Conservation (phyloP, 371 early-diverging fungal genomes). For the Lichtheimia hyalospora region DNA sequence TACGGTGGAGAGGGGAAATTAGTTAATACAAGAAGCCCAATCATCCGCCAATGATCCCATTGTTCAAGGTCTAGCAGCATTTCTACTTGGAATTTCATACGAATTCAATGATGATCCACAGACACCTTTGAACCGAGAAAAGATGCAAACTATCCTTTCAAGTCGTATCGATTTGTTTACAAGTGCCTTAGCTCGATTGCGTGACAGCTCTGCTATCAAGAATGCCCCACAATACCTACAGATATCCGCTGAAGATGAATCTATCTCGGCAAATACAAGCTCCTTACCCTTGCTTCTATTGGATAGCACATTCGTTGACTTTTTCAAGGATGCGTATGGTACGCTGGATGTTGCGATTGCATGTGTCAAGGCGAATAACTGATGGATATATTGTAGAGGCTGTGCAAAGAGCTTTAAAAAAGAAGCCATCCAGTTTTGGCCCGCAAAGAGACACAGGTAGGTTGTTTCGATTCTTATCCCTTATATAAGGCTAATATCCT, state of each 20-base stretch:
- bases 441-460: neutral
- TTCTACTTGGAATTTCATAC: slow-evolving; percentile 81
- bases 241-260: slow-evolving; percentile 51
- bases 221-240: slow-evolving; percentile 64
- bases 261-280: slow-evolving; percentile 42
- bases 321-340: slow-evolving; percentile 81
- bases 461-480: no score
- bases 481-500: slow-evolving; percentile 13
- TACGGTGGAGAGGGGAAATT: neutral
- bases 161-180: slow-evolving; percentile 87
- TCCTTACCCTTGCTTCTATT: slow-evolving; percentile 63
- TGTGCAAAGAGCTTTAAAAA: slow-evolving; percentile 40
- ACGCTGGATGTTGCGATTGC: slow-evolving; percentile 1
- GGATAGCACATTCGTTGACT: slow-evolving; percentile 80
- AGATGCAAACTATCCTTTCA: slow-evolving; percentile 78
- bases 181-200: slow-evolving; percentile 78
- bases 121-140: slow-evolving; percentile 68
- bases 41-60: slow-evolving; percentile 80
- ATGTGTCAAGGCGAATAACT: neutral
- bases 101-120: slow-evolving; percentile 84
- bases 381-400: slow-evolving; percentile 17
- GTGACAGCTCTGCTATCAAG: slow-evolving; percentile 81
- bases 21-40: slow-evolving; percentile 88
- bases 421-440: slow-evolving; percentile 32
- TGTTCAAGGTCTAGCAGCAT: slow-evolving; percentile 90